Evolutionary conservation across 1,284 basidiomycete genomes (phyloP), one percentile per base, ranked within the genome.

Genomic region (Fereydounia khargensis): DNA sequence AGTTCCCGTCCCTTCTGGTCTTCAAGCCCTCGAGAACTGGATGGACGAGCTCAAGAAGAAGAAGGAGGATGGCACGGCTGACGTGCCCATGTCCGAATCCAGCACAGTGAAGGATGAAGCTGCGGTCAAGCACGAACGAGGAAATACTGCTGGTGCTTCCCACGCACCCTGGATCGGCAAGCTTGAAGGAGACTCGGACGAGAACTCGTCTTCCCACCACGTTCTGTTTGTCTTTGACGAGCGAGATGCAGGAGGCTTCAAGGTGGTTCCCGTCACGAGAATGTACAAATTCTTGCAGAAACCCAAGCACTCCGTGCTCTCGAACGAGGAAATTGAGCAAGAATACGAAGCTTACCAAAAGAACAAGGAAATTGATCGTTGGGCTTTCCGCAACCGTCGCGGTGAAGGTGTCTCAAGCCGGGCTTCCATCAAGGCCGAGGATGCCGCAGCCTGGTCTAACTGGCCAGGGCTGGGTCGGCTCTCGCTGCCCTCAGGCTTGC

Each of bases 151-250:
- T 22, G 32, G 42, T 19, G 42, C 55, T 4, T 52, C 59, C 20
- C 68, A 74, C 38, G 66, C 70, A 35, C 73, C 73, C 8, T 75
- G 73, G 73, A 57, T 75, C 34, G 73, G 73, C 14, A 73, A 72
- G 52, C 61, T 75, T 4, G 73, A 75, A 24, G 73, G 73, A 19
- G 73, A 73, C 28, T 65, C 62, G 7, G 54, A 58, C 53, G 58
- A 58, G 14, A 54, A 61, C 35, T 57, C 65, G 0, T 54, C 67
- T 3, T 68, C 64, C 20, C 57, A 67, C n/a, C 71, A 75, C 42
- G 73, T 72, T 10, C 60, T 75, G 14, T 75, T 75, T 37, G 68
- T 65, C 28, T 73, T 75, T 32, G 73, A 75, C 46, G 68, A 72
- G 39, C 51, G 67, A 7, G 64, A 66, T 31, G 56, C 60, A 2